Base-by-base conservation (phyloP, 2,329 filamentous ascomycete genomes). In the Cercospora canescens region DNA sequence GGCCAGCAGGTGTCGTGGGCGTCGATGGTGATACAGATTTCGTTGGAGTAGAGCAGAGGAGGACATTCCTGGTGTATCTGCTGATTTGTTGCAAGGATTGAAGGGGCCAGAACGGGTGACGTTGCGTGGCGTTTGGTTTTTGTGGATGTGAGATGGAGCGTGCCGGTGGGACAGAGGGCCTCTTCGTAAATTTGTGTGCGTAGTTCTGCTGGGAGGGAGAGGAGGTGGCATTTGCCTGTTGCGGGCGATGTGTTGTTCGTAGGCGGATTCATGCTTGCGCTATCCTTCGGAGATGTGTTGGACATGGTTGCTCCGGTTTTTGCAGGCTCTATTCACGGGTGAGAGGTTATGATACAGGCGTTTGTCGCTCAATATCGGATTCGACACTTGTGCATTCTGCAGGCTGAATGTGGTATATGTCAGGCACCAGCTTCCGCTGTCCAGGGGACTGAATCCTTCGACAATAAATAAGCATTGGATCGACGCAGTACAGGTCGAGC, bases 1-100 rank as follows among this genome's bases (percentile, higher is more conserved):
- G 73, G 74, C 69, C 67, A 72, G 65, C 65, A 68, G 14, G 69
- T 70, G 32, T 73, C 73, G 67, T 73, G 70, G 7, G 69, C 72
- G 60, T 72, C 69, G 66, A 74, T 55, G 57, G 55, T 76, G 73
- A 85, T 83, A 18, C 77, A 76, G 71, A 84, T 82, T 16, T 73
- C 71, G 4, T 76, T 84, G 24, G 57, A 28, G 14, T 85, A 74
- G 8, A 84, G 74, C 18, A 71, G 2, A 70, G 68, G 0, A 34
- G 26, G 3, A n/a, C 79, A 79, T 76, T 83, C 81, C 26, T 70
- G 24, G 71, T 80, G 68, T 69, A 81, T 77, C 41, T 76, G 75
- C 16, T 70, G 75, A 70, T 78, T 81, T 9, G 79, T 79, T 5
- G 69, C 65, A 1, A 83, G 76, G 35, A 83, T 78, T 16, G 73